phyloP scores from a whole-genome alignment of 768 basidiomycete genomes.

The Agaricus subrufescens region DNA sequence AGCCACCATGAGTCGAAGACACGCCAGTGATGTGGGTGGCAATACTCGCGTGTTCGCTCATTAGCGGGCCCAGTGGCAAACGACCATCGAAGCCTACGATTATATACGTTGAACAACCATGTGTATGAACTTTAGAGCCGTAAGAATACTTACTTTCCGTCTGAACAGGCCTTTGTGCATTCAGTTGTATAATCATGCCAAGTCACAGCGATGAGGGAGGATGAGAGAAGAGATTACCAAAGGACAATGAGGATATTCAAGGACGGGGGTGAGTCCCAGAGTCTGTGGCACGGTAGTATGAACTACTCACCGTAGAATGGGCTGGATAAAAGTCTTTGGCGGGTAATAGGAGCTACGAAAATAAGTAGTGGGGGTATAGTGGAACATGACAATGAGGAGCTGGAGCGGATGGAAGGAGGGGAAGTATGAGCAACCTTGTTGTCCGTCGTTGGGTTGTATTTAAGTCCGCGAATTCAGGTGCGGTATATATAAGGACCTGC shows the following conservation, averaged over 20 bases:
- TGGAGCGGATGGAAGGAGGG: background rate
- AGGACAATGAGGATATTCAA: background rate
- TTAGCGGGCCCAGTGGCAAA: slow-evolving; percentile 4
- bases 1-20: background rate
- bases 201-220: background rate
- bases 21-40: background rate
- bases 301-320: slow-evolving; percentile 5
- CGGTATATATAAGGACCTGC: background rate
- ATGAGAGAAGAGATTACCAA: background rate
- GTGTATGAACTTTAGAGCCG: background rate
- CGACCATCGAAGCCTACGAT: background rate
- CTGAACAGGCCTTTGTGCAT: background rate
- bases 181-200: background rate
- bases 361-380: background rate
- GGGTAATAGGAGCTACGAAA: background rate
- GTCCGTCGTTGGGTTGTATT: background rate
- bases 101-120: slow-evolving; percentile 9
- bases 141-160: slow-evolving; percentile 4
- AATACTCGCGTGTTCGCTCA: slow-evolving; percentile 1
- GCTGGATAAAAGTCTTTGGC: background rate
- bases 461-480: background rate
- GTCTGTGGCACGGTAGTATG: background rate
- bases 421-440: background rate
- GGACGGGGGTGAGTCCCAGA: background rate
- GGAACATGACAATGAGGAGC: background rate